Base-by-base conservation (phyloP, 257 asterid genomes). In the Henckelia pumila region DNA sequence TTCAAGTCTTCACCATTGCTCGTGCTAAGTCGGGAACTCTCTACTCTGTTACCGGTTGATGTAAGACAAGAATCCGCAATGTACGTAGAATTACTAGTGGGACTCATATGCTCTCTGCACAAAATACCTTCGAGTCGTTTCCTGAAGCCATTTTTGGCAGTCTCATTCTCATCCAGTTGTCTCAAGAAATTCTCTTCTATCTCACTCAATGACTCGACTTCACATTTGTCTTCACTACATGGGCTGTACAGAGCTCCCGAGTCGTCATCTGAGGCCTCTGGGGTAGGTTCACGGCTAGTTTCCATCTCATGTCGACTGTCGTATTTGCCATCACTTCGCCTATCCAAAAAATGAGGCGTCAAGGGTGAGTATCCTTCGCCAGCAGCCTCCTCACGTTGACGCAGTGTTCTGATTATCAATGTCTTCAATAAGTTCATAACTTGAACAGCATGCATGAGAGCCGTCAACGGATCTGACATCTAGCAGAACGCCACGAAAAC, bases 391-490 rank as follows among this genome's bases (percentile, higher is more conserved):
- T 84, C 95, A 2, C 97, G 94, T 71, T 89, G 96, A 26, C 91
- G 79, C 30, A 88, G 72, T 14, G 95, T 84, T 71, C 77, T 91
- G 66, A 78, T 78, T 75, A 94, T 94, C 66, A 94, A 84, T 52
- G 92, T 85, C 78, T 94, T 94, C 67, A 94, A 75, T 76, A 94
- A 78, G 85, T 94, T 94, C 99, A 94, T 94, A 61, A 94, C 98
- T 88, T 94, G 99, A 30, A 91, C 99, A 1, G 99, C 98, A 5
- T 94, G 99, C 98, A 94, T 94, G 17, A 94, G 89, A 61, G 99
- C 99, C 6, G 96, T 91, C 73, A 94, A 75, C 8, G 96, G 99
- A 85, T 94, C 96, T 4, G 98, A 84, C 99, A 94, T 91, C 99
- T 94, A 76, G 75, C 63, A 67, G 37, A 76, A 23, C 8, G 33